phyloP scores from a whole-genome alignment of 257 asterid species.

The Parsonsia alboflavescens region DNA sequence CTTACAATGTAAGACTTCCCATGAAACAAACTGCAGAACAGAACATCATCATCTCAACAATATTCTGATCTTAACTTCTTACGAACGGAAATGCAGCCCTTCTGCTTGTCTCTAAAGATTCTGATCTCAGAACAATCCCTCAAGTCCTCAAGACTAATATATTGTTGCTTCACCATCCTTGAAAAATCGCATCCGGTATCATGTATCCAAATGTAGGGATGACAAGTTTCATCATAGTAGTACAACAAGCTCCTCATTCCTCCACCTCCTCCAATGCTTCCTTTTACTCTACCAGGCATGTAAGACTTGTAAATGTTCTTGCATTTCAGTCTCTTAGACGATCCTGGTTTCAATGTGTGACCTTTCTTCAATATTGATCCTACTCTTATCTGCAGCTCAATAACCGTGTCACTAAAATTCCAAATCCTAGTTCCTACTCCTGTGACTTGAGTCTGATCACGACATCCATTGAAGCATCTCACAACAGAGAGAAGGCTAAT shows the following conservation, averaged over 20 bases:
- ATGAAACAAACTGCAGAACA: neutral
- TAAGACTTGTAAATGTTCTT: constrained; percentile 74
- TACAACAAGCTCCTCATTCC: constrained; percentile 60
- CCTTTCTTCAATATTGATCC: constrained; percentile 72
- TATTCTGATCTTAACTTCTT: constrained; percentile 63
- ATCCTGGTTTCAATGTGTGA: constrained; percentile 68
- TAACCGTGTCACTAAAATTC: constrained; percentile 58
- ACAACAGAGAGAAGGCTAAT: constrained; percentile 40
- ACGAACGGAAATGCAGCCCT: constrained; percentile 61
- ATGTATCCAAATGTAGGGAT: constrained; percentile 88
- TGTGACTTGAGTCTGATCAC: constrained; percentile 52
- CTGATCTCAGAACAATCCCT: constrained; percentile 75
- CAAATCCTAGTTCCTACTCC: constrained; percentile 69
- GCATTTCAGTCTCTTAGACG: constrained; percentile 61
- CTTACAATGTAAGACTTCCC: neutral
- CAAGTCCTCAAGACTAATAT: constrained; percentile 72
- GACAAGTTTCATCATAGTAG: constrained; percentile 79
- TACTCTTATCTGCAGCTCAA: constrained; percentile 73
- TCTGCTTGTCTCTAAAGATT: constrained; percentile 68
- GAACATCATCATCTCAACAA: constrained; percentile 30
- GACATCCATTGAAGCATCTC: constrained; percentile 66
- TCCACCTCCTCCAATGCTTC: constrained; percentile 27
- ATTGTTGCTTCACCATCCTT: constrained; percentile 86
- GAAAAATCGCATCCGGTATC: constrained; percentile 62
- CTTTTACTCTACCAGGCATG: constrained; percentile 55